These are phyloP conservation scores for Thelephora aurantiotincta DNA, from an alignment of 768 basidiomycete species.

Conservation along the genomic window DNA sequence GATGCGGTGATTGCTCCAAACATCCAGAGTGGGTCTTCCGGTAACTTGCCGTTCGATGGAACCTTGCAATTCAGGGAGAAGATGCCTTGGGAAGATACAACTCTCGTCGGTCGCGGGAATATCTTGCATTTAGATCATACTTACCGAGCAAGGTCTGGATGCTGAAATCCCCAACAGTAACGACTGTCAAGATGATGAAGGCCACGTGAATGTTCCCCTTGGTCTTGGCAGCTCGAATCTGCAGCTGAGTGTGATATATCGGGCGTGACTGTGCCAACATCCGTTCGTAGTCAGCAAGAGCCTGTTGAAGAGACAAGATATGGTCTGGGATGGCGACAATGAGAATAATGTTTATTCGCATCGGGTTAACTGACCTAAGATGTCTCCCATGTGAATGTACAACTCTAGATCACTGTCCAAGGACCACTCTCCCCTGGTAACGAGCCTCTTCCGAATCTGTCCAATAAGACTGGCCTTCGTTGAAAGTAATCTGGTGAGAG, in stretches of 20 bases:
- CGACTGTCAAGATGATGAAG: constrained; percentile 48
- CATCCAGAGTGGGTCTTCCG: constrained; percentile 25
- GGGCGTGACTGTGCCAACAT: constrained; percentile 83
- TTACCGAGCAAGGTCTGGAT: constrained; percentile 46
- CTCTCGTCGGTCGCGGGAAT: background rate
- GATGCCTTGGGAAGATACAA: constrained; percentile 27
- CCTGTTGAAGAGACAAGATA: constrained; percentile 75
- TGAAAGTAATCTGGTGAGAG: constrained; percentile 60
- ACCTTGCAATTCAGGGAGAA: constrained; percentile 55
- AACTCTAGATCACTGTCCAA: constrained; percentile 44
- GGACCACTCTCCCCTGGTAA: constrained; percentile 22
- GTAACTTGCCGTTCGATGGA: constrained; percentile 36
- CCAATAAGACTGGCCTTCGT: constrained; percentile 75
- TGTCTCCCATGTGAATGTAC: constrained; percentile 80
- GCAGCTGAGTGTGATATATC: constrained; percentile 68
- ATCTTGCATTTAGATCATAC: constrained; percentile 8
- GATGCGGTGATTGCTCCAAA: constrained; percentile 43
- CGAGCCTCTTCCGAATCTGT: constrained; percentile 62
- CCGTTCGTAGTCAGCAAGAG: constrained; percentile 75
- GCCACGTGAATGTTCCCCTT: constrained; percentile 53
- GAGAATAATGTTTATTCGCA: background rate
- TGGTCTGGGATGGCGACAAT: constrained; percentile 43
- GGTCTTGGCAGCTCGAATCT: constrained; percentile 40
- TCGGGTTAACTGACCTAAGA: constrained; percentile 49
- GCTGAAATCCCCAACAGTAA: constrained; percentile 53